Conservation (phyloP, 2,329 filamentous ascomycete species). For the Colletotrichum tabaci region DNA sequence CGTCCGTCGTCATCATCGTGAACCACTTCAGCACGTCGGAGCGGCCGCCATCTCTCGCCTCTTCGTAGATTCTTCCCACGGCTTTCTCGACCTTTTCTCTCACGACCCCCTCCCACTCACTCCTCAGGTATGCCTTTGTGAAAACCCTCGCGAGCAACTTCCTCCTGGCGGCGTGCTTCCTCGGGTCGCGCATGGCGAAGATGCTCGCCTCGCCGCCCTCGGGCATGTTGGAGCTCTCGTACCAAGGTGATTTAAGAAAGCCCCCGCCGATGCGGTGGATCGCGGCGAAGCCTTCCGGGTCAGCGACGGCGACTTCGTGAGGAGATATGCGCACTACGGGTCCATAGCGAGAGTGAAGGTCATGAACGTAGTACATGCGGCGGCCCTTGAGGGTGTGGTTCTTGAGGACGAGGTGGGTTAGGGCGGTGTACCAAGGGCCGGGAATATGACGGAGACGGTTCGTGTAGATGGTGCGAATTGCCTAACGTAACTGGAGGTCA, state of each 20-base stretch:
- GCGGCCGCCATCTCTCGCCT: constrained; percentile 53
- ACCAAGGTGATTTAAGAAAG: constrained; percentile 33
- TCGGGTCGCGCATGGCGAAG: constrained; percentile 31
- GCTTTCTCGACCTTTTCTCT: constrained; percentile 54
- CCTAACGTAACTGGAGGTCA: neutral
- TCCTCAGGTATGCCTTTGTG: constrained; percentile 55
- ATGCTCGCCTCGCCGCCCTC: constrained; percentile 29
- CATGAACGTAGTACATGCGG: constrained; percentile 32
- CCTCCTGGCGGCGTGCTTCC: constrained; percentile 45
- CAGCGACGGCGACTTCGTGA: constrained; percentile 23
- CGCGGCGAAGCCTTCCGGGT: constrained; percentile 17
- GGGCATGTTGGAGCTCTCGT: constrained; percentile 23
- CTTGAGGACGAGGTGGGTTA: constrained; percentile 27
- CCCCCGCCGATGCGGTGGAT: constrained; percentile 33
- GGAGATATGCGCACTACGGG: constrained; percentile 34
- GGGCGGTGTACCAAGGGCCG: constrained; percentile 25
- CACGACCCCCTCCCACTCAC: constrained; percentile 51
- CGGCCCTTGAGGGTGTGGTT: constrained; percentile 25
- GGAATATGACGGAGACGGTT: constrained; percentile 31
- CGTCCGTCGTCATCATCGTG: constrained; percentile 67
- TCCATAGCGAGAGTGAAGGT: constrained; percentile 27
- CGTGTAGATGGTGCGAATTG: neutral
- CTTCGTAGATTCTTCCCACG: constrained; percentile 59
- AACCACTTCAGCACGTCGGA: constrained; percentile 69
- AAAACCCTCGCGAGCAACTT: constrained; percentile 58